These are phyloP conservation scores for Hypoxylon rickii DNA, from an alignment of 495 filamentous ascomycete genomes.

Conservation along the genomic window DNA sequence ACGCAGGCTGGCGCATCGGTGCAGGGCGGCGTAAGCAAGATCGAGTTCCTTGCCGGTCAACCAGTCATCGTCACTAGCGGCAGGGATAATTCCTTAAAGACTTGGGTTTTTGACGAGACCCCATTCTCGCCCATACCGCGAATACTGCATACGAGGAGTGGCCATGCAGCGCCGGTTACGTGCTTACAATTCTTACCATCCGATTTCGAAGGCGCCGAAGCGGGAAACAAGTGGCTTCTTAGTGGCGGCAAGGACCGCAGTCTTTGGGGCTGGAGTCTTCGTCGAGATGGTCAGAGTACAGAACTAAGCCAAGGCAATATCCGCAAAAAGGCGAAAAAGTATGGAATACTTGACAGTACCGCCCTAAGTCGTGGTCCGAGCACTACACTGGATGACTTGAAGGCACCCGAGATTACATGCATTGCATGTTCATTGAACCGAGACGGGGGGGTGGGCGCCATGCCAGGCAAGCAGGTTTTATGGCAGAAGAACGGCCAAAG, in stretches of 20 bases:
- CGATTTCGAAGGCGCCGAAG: conserved; percentile 86
- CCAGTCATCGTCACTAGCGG: conserved; percentile 88
- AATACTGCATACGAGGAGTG: conserved; percentile 79
- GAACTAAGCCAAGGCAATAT: conserved; percentile 90
- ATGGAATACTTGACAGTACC: conserved; percentile 63
- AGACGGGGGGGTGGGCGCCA: conserved; percentile 86
- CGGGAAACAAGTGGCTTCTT: conserved; percentile 89
- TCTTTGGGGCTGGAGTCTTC: conserved; percentile 92
- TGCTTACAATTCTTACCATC: conserved; percentile 80
- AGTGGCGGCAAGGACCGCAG: conserved; percentile 86
- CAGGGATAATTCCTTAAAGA: conserved; percentile 89
- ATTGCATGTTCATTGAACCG: conserved; percentile 89
- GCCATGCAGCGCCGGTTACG: conserved; percentile 84
- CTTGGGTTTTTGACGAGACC: conserved; percentile 91
- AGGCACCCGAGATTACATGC: conserved; percentile 85
- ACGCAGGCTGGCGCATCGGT: conserved; percentile 48
- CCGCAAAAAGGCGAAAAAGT: conserved; percentile 81
- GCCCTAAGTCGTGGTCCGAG: conserved; percentile 54
- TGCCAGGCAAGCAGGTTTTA: conserved; percentile 67
- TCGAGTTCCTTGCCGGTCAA: conserved; percentile 92
- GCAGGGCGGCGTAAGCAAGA: conserved; percentile 68
- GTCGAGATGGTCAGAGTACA: conserved; percentile 90
- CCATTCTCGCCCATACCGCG: conserved; percentile 84
- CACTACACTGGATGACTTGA: conserved; percentile 72
- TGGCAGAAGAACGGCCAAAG: conserved; percentile 77